Percentiles rank a stretch among this genome's conserved stretches.
phyloP scores from a whole-genome alignment of 2,329 filamentous ascomycete species.

The Talaromyces sp. region DNA sequence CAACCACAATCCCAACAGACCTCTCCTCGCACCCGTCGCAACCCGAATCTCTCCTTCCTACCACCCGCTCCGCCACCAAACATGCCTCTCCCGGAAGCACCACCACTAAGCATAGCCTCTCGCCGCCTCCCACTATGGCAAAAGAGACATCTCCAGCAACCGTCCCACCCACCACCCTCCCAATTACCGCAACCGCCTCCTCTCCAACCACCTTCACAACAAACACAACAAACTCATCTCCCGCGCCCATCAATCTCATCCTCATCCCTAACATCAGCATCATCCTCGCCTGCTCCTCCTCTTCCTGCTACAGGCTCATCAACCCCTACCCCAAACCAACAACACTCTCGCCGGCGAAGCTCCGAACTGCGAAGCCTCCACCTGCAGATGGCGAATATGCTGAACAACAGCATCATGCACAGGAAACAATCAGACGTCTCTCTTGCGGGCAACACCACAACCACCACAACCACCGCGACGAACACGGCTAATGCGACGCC shows the following conservation, averaged over 20 bases:
- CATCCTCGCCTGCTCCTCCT: neutral
- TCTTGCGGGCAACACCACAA: neutral
- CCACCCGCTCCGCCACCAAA: slow-evolving; percentile 28
- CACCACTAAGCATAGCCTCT: slow-evolving; percentile 15
- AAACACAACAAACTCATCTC: slow-evolving; percentile 3
- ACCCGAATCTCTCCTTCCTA: slow-evolving; percentile 23
- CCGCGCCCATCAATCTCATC: slow-evolving; percentile 10
- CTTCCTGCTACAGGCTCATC: neutral
- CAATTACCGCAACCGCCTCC: slow-evolving; percentile 5
- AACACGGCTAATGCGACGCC: neutral
- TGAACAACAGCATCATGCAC: slow-evolving; percentile 8
- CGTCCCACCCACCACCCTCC: neutral
- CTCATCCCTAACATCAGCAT: neutral
- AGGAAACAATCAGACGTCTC: slow-evolving; percentile 9
- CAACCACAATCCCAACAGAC: slow-evolving; percentile 12
- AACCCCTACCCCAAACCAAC: neutral
- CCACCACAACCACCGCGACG: neutral
- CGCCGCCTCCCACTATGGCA: slow-evolving; percentile 12
- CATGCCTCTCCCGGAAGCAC: slow-evolving; percentile 27
- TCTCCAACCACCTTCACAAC: neutral
- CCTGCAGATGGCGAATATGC: slow-evolving; percentile 12
- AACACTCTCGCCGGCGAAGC: slow-evolving; percentile 13
- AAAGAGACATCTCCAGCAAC: slow-evolving; percentile 5
- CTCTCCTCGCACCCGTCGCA: slow-evolving; percentile 20
- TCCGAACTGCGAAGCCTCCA: slow-evolving; percentile 11